Evolutionary conservation across 805 yeast genomes (phyloP), one percentile per base, ranked within the genome.

Genomic region (Kuraishia hungarica): DNA sequence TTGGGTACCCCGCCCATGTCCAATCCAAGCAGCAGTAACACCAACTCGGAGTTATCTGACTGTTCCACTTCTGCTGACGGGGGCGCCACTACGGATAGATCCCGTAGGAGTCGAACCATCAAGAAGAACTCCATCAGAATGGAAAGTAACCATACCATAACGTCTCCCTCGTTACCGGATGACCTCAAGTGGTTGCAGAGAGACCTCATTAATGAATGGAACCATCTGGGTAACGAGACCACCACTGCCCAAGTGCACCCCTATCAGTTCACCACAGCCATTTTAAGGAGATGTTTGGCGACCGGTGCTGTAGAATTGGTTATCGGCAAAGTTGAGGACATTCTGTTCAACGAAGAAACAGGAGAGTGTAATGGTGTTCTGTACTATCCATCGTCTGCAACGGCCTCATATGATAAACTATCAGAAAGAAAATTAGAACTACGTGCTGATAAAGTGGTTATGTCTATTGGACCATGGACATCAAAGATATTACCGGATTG

Each of bases 201-300:
- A 39, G 76, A 79, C 2, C 66, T 86, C 26, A 83, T 93, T 7
- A 78, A 77, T 56, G 84, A 80, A 55, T 90, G 96, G 85, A 83
- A 92, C 1, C 78, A 82, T 8, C 71, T 93, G 53, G 97, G 98
- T 29, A 93, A 88, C 22, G 79, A 81, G 29, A 92, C 86, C 58
- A 84, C 96, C 15, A 93, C 97, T 1, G 98, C 97, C 0, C 98
- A 94, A 71, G 97, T 94, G 5, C 97, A 93, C 67, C 98, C 99
- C 1, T 90, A 87, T 72, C 86, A 86, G 65, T 92, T 94, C 71
- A 93, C 98, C n/a, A 87, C 86, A 54, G 88, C 81, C 65, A 75
- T 93, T 11, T 72, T 93, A 58, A 81, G 83, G 59, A 86, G 89
- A 64, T 96, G 96, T 52, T 81, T 87, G 61, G 90, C 87, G 60